Conservation (phyloP, 2,329 filamentous ascomycete species). For the Trichophyton simii region DNA sequence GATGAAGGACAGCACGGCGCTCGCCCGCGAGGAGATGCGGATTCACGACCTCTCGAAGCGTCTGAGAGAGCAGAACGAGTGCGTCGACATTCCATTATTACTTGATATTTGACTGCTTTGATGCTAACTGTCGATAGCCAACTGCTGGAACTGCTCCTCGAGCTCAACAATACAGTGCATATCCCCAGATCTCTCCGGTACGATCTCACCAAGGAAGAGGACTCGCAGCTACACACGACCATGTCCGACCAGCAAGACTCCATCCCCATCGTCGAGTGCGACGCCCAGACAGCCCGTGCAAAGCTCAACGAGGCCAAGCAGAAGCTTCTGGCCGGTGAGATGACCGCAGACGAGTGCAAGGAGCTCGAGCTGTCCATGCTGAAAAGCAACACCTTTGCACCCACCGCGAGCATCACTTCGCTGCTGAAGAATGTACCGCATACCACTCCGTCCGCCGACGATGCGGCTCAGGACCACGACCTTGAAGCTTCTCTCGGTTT, state of each 20-base stretch:
- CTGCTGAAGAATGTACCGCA: slow-evolving; percentile 23
- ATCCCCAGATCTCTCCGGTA: slow-evolving; percentile 63
- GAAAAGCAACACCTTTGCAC: slow-evolving; percentile 28
- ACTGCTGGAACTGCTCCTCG: slow-evolving; percentile 74
- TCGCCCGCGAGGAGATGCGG: slow-evolving; percentile 67
- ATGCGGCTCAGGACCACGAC: slow-evolving; percentile 12
- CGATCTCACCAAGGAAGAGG: slow-evolving; percentile 45
- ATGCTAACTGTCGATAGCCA: slow-evolving; percentile 44
- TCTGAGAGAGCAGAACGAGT: slow-evolving; percentile 88
- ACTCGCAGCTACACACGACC: slow-evolving; percentile 31
- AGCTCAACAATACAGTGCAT: slow-evolving; percentile 74
- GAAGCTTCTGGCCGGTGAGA: slow-evolving; percentile 25
- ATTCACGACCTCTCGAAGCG: slow-evolving; percentile 69
- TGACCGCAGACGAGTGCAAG: slow-evolving; percentile 26
- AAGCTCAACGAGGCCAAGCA: slow-evolving; percentile 29
- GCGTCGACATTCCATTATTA: slow-evolving; percentile 25
- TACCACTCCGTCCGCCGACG: slow-evolving; percentile 15
- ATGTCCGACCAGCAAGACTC: slow-evolving; percentile 26
- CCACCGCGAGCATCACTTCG: slow-evolving; percentile 22
- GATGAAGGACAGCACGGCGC: slow-evolving; percentile 52
- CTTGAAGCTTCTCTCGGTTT: slow-evolving; percentile 30
- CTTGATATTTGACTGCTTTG: not conserved
- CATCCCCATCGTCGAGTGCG: slow-evolving; percentile 22
- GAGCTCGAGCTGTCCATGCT: slow-evolving; percentile 28
- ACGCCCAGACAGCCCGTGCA: slow-evolving; percentile 23